Evolutionary conservation across 495 filamentous ascomycete species (phyloP).

Genomic region (Thozetella sp.): DNA sequence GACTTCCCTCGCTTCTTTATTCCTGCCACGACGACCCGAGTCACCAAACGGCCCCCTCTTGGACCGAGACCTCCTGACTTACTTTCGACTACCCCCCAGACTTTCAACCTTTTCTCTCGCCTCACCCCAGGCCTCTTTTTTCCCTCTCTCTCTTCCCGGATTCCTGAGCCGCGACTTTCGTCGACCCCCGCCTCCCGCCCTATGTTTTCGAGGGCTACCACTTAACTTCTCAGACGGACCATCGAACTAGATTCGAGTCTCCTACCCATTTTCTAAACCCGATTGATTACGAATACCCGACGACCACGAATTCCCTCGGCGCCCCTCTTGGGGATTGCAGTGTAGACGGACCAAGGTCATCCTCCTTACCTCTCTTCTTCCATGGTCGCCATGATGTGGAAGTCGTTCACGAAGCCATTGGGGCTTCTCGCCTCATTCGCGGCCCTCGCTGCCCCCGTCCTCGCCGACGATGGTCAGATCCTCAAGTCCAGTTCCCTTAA

Average conservation of each 20-base stretch:
- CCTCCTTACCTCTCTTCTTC: background rate
- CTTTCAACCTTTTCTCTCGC: background rate
- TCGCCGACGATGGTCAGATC: conserved; percentile 26
- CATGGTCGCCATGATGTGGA: too few species aligned
- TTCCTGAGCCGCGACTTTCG: background rate
- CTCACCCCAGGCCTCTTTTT: background rate
- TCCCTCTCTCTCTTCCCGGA: background rate
- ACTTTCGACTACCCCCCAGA: background rate
- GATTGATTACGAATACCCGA: background rate
- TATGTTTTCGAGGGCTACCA: background rate
- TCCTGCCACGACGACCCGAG: conserved; percentile 17
- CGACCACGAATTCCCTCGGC: background rate
- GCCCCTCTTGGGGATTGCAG: background rate
- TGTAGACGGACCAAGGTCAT: background rate
- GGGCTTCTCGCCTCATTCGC: conserved; percentile 36
- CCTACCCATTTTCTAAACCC: background rate
- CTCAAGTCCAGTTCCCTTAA: conserved; percentile 76
- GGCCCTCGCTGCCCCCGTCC: conserved; percentile 19
- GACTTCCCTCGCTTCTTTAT: conserved; percentile 25
- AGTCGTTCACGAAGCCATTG: conserved; percentile 30
- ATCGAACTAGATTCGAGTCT: background rate
- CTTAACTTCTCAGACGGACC: background rate
- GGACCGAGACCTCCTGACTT: background rate
- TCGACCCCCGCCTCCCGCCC: background rate
- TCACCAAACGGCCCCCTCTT: background rate